Evolutionary conservation across 2,329 filamentous ascomycete genomes (phyloP).

Genomic region (Venturia pyrina): DNA sequence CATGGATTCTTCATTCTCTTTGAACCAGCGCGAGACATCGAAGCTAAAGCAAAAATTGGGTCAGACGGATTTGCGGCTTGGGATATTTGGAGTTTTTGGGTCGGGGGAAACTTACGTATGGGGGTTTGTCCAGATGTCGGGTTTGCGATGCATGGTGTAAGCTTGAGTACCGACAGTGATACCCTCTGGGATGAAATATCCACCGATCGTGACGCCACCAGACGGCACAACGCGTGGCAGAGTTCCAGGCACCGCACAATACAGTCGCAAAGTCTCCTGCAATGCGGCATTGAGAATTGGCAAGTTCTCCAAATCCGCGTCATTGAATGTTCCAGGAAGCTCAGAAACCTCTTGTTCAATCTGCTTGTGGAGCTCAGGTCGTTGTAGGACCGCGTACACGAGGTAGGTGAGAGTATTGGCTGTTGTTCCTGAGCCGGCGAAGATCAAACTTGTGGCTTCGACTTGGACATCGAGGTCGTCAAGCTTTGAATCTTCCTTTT

Average conservation of each 20-base stretch:
- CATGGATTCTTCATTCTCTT: constrained; percentile 15
- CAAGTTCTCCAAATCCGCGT: constrained; percentile 30
- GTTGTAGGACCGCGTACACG: constrained; percentile 23
- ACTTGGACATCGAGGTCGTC: constrained; percentile 25
- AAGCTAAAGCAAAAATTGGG: constrained; percentile 18
- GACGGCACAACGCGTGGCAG: constrained; percentile 46
- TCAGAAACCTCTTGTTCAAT: constrained; percentile 6
- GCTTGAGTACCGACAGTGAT: constrained; percentile 10
- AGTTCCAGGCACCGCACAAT: constrained; percentile 52
- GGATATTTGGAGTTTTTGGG: too few species aligned
- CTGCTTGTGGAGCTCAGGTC: constrained; percentile 9
- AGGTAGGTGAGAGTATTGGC: constrained; percentile 25
- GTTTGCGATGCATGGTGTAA: constrained; percentile 11
- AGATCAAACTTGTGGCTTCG: constrained; percentile 26
- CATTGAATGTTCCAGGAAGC: constrained; percentile 7
- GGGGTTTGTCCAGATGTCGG: neutral
- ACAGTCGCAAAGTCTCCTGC: constrained; percentile 51
- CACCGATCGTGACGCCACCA: constrained; percentile 6
- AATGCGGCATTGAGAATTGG: constrained; percentile 49
- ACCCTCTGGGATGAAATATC: constrained; percentile 8
- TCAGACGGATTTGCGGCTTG: too few species aligned
- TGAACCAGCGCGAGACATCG: constrained; percentile 23
- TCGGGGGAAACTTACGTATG: neutral
- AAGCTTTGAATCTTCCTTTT: constrained; percentile 22
- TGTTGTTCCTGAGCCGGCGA: constrained; percentile 26